These are phyloP conservation scores for Dendryphion nanum DNA, from an alignment of 2,329 filamentous ascomycete species.

Conservation along the genomic window DNA sequence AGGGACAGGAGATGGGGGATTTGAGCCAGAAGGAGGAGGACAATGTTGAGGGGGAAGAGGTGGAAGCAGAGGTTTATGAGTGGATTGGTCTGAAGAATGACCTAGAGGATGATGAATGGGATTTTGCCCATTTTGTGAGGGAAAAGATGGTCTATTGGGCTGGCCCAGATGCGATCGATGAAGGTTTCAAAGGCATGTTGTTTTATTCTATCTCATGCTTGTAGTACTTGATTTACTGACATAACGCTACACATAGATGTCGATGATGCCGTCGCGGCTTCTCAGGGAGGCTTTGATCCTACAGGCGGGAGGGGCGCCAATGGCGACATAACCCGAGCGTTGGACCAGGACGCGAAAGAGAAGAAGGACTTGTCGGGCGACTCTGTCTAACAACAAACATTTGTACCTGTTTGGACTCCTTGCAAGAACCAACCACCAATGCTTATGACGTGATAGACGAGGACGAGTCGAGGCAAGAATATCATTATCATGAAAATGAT, in stretches of 20 bases:
- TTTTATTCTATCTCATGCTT: no score
- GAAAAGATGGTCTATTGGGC: constrained; percentile 69
- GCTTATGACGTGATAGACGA: no score
- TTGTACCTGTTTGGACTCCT: no score
- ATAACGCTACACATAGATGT: constrained; percentile 35
- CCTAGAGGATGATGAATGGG: constrained; percentile 79
- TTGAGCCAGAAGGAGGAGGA: constrained; percentile 22
- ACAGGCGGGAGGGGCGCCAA: constrained; percentile 46
- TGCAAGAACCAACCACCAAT: no score
- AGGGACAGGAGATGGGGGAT: constrained; percentile 25
- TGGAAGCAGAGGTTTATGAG: constrained; percentile 52
- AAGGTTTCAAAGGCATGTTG: constrained; percentile 44
- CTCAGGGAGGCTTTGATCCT: constrained; percentile 38
- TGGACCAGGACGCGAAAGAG: constrained; percentile 30
- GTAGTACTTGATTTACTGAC: no score
- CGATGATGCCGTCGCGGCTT: constrained; percentile 42
- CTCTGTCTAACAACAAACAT: no score
- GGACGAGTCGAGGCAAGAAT: no score
- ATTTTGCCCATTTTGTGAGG: constrained; percentile 76
- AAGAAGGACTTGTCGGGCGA: no score
- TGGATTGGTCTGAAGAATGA: constrained; percentile 45
- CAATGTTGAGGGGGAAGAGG: constrained; percentile 34
- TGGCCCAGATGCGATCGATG: constrained; percentile 45
- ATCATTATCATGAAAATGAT: no score
- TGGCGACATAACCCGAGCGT: constrained; percentile 40